phyloP scores from a whole-genome alignment of 2,329 filamentous ascomycete species.

The Alternaria arbusti region DNA sequence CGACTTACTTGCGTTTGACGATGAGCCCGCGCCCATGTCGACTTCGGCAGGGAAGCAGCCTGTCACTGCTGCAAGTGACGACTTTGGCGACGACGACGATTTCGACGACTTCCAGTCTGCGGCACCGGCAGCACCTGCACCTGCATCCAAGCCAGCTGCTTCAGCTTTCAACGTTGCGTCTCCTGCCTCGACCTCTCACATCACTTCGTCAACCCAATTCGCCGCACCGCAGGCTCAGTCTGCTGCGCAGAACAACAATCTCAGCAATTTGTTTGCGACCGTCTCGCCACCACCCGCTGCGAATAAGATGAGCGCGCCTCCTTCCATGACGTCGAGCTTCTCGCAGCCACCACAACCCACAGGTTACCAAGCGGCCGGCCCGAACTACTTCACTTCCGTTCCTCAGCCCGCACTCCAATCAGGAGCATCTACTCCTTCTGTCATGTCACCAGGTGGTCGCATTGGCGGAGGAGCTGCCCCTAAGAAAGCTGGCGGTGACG shows the following conservation, averaged over 20 bases:
- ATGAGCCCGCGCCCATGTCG: conserved; percentile 65
- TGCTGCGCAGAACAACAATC: conserved; percentile 78
- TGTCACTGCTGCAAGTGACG: conserved; percentile 49
- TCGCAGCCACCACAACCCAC: conserved; percentile 62
- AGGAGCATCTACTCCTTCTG: conserved; percentile 51
- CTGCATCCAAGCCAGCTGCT: conserved; percentile 41
- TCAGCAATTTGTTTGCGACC: conserved; percentile 83
- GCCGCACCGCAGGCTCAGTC: conserved; percentile 84
- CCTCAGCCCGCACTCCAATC: conserved; percentile 47
- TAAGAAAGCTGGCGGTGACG: conserved; percentile 72
- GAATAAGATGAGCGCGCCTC: conserved; percentile 62
- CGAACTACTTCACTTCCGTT: conserved; percentile 96
- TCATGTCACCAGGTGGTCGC: conserved; percentile 49
- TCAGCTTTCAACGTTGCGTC: conserved; percentile 55
- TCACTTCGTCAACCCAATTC: conserved; percentile 70
- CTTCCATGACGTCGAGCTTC: conserved; percentile 44
- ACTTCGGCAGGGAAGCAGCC: conserved; percentile 55
- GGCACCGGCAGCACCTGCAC: conserved; percentile 53
- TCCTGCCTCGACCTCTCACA: conserved; percentile 54
- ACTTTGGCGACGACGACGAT: conserved; percentile 76
- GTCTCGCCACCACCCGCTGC: conserved; percentile 70
- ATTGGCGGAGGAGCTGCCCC: conserved; percentile 49
- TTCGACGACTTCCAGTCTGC: conserved; percentile 98
- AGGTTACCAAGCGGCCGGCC: conserved; percentile 76
- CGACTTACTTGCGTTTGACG: conserved; percentile 91